Conservation (phyloP, 2,329 filamentous ascomycete genomes). For the Aspergillus melleus region DNA sequence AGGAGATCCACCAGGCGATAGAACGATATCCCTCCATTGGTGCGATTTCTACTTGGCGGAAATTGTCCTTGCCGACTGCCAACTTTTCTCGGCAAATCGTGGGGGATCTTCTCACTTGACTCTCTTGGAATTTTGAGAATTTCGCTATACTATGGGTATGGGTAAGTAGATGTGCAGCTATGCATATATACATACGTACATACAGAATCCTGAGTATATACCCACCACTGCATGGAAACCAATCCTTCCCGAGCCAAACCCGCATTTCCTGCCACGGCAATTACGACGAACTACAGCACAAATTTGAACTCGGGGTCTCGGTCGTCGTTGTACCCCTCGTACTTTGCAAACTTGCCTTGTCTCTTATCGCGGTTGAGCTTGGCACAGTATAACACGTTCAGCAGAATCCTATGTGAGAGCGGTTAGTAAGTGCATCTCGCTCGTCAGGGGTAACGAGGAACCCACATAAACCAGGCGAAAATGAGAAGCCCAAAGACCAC, state of each 20-base stretch:
- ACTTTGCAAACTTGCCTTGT: conserved; percentile 59
- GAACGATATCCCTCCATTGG: not conserved
- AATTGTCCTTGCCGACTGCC: not conserved
- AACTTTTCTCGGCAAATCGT: not conserved
- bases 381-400: conserved; percentile 62
- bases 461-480: conserved; percentile 65
- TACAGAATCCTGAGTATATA: too few relatives aligned
- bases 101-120: too few relatives aligned
- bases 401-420: conserved; percentile 49
- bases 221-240: not conserved
- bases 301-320: conserved; percentile 63
- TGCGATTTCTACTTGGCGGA: not conserved
- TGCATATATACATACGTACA: too few relatives aligned
- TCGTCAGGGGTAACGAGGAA: conserved; percentile 16
- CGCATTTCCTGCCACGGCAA: too few relatives aligned
- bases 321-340: conserved; percentile 60
- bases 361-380: conserved; percentile 66
- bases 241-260: not conserved
- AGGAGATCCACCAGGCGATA: too few relatives aligned
- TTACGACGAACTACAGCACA: conserved; percentile 50
- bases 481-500: conserved; percentile 61
- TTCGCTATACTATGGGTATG: too few relatives aligned
- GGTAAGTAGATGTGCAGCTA: too few relatives aligned
- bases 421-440: not conserved
- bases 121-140: not conserved